Evolutionary conservation across 768 basidiomycete genomes (phyloP), one percentile per base, ranked within the genome.

Genomic region (Auricularia auricula-judae): DNA sequence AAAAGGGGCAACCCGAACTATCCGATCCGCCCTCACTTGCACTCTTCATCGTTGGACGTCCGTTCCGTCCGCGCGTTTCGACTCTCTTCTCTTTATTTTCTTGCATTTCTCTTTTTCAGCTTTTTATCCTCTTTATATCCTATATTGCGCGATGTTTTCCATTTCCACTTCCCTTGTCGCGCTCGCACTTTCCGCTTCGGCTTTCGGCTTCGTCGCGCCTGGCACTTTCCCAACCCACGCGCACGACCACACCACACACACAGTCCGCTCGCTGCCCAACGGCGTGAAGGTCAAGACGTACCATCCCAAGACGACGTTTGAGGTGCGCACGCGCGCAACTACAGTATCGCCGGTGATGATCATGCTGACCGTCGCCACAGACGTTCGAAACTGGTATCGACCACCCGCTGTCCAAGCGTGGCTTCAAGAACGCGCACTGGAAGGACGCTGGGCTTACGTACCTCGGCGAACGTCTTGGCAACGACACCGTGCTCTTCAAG

Each of bases 401-500:
- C 2, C 44, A 35, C 53, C 59, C 59, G 34, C 64, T 63, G 21
- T 47, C 36, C 35, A 65, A 58, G 61, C 47, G 47, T 18, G 47
- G 47, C 47, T 16, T 51, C 47, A 7, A 14, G 8, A 21, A 51
- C 18, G 47, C 47, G 47, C 47, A 51, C 47, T 51, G 47, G 47
- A 51, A 51, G 47, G 61, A 64, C n/a, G 62, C 64, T 39, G 64
- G 65, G 10, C 34, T 65, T 10, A 47, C 36, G 3, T 67, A 51
- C 61, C 56, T 67, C 4, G 34, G 18, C 23, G 29, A 58, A 18
- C 39, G 64, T 36, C 66, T 67, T 44, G 64, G 64, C 3, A 60
- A 53, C 16, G 64, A 44, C 4, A 36, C 64, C 44, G 60, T 65
- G 16, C 18, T 62, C 75, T 59, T 42, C 16, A 23, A 42, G 64